These are phyloP conservation scores for Bisporella sp. DNA, from an alignment of 2,329 filamentous ascomycete species.

Conservation along the genomic window DNA sequence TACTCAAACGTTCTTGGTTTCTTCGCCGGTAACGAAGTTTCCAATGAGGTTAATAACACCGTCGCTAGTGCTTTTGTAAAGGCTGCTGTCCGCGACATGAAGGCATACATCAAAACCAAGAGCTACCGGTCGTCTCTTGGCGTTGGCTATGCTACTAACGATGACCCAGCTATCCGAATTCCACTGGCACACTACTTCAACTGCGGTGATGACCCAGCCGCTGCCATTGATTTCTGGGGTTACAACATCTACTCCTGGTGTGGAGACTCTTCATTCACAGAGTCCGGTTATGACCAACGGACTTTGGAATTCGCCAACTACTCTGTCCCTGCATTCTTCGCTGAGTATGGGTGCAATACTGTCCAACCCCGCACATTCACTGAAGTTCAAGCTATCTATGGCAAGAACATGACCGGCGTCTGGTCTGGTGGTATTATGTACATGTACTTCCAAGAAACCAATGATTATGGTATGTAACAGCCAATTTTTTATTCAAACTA, in stretches of 20 bases:
- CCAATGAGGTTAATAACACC: conserved; percentile 85
- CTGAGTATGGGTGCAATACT: conserved; percentile 94
- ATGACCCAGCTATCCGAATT: conserved; percentile 75
- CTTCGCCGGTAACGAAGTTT: conserved; percentile 97
- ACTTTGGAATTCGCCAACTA: conserved; percentile 83
- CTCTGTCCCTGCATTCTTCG: conserved; percentile 94
- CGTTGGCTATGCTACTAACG: conserved; percentile 94
- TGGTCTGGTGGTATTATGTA: conserved; percentile 98
- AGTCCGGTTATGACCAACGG: conserved; percentile 75
- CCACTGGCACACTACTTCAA: conserved; percentile 91
- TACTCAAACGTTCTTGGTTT: conserved; percentile 94
- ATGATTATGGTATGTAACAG: conserved; percentile 65
- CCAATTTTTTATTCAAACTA: neutral
- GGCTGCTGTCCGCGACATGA: conserved; percentile 92
- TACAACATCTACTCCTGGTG: conserved; percentile 99
- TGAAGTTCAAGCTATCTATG: conserved; percentile 78
- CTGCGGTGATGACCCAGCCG: conserved; percentile 58
- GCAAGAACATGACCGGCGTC: conserved; percentile 71
- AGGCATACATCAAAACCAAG: conserved; percentile 82
- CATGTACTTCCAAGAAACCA: conserved; percentile 92
- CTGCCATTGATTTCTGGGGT: conserved; percentile 91
- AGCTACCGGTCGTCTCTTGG: conserved; percentile 66
- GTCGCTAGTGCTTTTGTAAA: conserved; percentile 90
- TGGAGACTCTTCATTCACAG: conserved; percentile 68
- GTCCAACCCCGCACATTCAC: conserved; percentile 65